phyloP scores from a whole-genome alignment of 352 stramenopile species.

The Pythium phragmitis region DNA sequence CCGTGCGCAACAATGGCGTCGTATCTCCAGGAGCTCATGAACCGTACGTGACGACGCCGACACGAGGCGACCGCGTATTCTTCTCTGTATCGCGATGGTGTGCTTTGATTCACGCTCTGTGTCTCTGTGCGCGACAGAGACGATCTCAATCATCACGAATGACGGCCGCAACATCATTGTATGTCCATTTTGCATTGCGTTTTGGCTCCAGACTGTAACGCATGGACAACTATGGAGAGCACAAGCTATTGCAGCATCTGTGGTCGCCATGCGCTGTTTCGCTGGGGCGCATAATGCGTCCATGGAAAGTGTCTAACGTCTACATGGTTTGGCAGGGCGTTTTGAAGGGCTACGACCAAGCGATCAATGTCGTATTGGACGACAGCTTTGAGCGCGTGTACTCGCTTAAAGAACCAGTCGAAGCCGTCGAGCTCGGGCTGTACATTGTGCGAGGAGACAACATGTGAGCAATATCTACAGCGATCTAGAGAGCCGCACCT shows the following conservation, averaged over 20 bases:
- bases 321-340: conserved; percentile 46
- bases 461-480: conserved; percentile 49
- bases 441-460: conserved; percentile 95
- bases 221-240: not conserved
- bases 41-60: conserved; percentile 46
- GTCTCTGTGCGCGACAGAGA: conserved; percentile 42
- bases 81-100: not conserved
- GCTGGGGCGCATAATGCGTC: not conserved
- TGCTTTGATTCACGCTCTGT: conserved; percentile 3
- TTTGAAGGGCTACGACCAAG: conserved; percentile 92
- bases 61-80: not conserved
- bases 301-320: not conserved
- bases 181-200: conserved; percentile 23
- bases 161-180: conserved; percentile 94
- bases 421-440: conserved; percentile 88
- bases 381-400: conserved; percentile 94
- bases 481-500: not conserved
- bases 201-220: not conserved
- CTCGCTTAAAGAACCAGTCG: conserved; percentile 87
- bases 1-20: conserved; percentile 52
- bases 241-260: too few species aligned
- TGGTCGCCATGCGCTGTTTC: not conserved
- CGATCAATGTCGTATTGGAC: conserved; percentile 92
- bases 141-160: conserved; percentile 92
- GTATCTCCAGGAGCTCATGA: conserved; percentile 84